A percentile compares a stretch with the other conserved stretches of the same genome.
Evolutionary conservation across 2,329 filamentous ascomycete species (phyloP).

Genomic region (Penicillium olsonii): DNA sequence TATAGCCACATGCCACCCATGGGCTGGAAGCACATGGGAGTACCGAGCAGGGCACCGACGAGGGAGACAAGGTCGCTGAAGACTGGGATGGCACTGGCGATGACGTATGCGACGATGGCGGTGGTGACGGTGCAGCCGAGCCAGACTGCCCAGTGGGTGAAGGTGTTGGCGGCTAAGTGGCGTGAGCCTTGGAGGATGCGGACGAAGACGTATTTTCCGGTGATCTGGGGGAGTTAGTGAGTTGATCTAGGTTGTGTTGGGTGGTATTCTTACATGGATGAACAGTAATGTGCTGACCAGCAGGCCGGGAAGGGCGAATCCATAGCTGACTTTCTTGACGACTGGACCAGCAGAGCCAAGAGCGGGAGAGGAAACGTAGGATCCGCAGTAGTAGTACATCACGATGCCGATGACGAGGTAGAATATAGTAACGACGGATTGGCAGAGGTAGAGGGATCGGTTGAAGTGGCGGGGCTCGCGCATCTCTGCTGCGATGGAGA

Average conservation of each 20-base stretch:
- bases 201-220: slow-evolving; percentile 23
- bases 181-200: slow-evolving; percentile 17
- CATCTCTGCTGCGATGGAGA: slow-evolving; percentile 67
- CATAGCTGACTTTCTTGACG: slow-evolving; percentile 51
- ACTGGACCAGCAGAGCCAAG: slow-evolving; percentile 56
- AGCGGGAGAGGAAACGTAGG: slow-evolving; percentile 62
- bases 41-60: slow-evolving; percentile 23
- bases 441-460: slow-evolving; percentile 60
- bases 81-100: slow-evolving; percentile 25
- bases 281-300: slow-evolving; percentile 24
- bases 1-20: slow-evolving; percentile 47
- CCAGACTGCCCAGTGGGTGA: slow-evolving; percentile 22
- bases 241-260: background rate
- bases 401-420: slow-evolving; percentile 61
- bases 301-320: slow-evolving; percentile 33
- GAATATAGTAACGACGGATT: slow-evolving; percentile 56
- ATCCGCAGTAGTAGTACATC: slow-evolving; percentile 61
- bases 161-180: slow-evolving; percentile 20
- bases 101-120: slow-evolving; percentile 21
- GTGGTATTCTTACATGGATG: slow-evolving; percentile 16
- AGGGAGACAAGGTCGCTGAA: slow-evolving; percentile 24
- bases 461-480: slow-evolving; percentile 57
- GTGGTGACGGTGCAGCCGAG: slow-evolving; percentile 17
- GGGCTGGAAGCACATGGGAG: slow-evolving; percentile 26
- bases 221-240: slow-evolving; percentile 5